A percentile compares a stretch with the other conserved stretches of the same genome.
Evolutionary conservation across 1,284 basidiomycete genomes (phyloP).

Genomic region (Microbotryum silenes-acaulis): DNA sequence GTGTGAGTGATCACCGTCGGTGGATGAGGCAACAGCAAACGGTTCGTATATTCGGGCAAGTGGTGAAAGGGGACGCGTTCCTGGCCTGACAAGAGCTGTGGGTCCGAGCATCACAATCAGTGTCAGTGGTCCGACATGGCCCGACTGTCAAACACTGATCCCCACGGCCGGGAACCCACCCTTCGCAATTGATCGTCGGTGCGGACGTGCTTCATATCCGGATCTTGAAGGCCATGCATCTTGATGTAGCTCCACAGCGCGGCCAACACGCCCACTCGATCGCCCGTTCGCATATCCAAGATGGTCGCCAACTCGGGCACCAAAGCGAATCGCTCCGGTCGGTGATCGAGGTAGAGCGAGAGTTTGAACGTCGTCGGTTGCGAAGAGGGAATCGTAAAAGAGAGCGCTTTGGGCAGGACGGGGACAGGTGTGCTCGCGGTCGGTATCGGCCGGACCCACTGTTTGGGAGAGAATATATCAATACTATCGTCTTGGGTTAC

Average conservation of each 20-base stretch:
- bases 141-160: too few relatives aligned
- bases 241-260: conserved; percentile 92
- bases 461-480: too few relatives aligned
- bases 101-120: too few relatives aligned
- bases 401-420: background rate
- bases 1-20: conserved; percentile 78
- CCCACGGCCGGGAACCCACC: conserved; percentile 26
- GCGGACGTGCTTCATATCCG: conserved; percentile 68
- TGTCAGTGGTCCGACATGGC: too few relatives aligned
- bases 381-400: conserved; percentile 8
- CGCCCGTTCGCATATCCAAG: conserved; percentile 77
- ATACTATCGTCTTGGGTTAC: background rate
- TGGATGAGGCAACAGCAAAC: conserved; percentile 67
- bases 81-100: conserved; percentile 46
- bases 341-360: conserved; percentile 73
- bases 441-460: background rate
- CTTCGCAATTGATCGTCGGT: conserved; percentile 61
- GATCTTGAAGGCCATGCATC: conserved; percentile 73
- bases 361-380: conserved; percentile 49
- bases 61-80: conserved; percentile 67
- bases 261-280: conserved; percentile 69
- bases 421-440: background rate
- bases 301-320: conserved; percentile 66
- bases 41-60: conserved; percentile 77
- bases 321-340: conserved; percentile 77